Evolutionary conservation across 352 stramenopile species (phyloP).

Genomic region (Globisporangium carolinianum): DNA sequence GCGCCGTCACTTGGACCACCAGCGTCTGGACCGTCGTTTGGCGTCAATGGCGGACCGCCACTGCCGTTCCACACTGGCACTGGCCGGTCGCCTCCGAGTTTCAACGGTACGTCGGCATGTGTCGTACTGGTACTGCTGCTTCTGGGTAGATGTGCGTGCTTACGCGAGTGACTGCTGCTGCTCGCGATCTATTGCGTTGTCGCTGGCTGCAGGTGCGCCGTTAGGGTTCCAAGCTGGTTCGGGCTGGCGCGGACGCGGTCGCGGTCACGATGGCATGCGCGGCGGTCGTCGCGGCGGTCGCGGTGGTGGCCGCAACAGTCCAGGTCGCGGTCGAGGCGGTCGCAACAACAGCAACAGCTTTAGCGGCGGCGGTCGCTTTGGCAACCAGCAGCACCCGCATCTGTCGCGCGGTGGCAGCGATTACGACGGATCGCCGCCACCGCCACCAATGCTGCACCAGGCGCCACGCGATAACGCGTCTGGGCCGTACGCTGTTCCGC

Average conservation of each 20-base stretch:
- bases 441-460: not conserved
- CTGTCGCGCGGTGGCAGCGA: not conserved
- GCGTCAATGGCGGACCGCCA: slow-evolving; percentile 7
- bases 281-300: slow-evolving; percentile 18
- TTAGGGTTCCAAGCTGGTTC: slow-evolving; percentile 14
- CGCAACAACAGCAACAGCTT: not conserved
- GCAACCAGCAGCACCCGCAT: not conserved
- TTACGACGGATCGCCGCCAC: not conserved
- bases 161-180: not conserved
- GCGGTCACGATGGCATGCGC: slow-evolving; percentile 23
- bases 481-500: too few relatives aligned
- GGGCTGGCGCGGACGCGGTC: slow-evolving; percentile 28
- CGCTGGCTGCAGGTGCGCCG: not conserved
- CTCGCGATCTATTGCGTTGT: not conserved
- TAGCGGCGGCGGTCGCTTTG: not conserved
- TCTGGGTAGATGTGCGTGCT: not conserved
- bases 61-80: slow-evolving; percentile 8
- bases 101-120: slow-evolving; percentile 8
- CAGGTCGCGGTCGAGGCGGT: slow-evolving; percentile 19
- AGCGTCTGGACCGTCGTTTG: not conserved
- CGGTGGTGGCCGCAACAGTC: slow-evolving; percentile 24
- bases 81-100: slow-evolving; percentile 10
- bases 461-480: too few relatives aligned
- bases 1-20: not conserved
- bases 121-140: not conserved